A percentile compares a stretch with the other conserved stretches of the same genome.
Evolutionary conservation across 139 green algal species (phyloP).

Genomic region (Trebouxia sp.): DNA sequence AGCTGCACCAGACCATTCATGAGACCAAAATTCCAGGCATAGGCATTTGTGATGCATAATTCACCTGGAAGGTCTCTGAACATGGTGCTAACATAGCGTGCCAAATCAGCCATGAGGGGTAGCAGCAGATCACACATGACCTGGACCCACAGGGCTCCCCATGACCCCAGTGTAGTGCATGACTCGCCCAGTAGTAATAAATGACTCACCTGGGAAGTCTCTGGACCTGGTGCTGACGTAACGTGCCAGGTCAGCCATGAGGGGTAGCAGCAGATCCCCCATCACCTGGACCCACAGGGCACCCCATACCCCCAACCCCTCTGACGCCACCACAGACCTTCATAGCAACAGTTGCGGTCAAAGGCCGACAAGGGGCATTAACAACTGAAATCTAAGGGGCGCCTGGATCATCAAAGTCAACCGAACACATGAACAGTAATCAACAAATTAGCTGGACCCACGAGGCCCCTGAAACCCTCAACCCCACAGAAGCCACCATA

Average conservation of each 20-base stretch:
- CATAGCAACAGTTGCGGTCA: too few relatives aligned
- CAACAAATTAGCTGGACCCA: too few relatives aligned
- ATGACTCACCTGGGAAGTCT: slow-evolving; percentile 11
- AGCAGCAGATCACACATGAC: slow-evolving; percentile 52
- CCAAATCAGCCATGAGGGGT: slow-evolving; percentile 54
- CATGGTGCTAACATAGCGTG: background rate
- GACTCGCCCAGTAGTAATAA: too few relatives aligned
- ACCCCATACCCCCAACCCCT: slow-evolving; percentile 59
- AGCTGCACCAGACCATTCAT: too few relatives aligned
- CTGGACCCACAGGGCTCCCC: slow-evolving; percentile 51
- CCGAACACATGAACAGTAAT: too few relatives aligned
- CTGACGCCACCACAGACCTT: slow-evolving; percentile 65
- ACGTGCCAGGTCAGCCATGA: slow-evolving; percentile 49
- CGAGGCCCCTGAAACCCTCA: too few relatives aligned
- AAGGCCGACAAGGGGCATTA: too few relatives aligned
- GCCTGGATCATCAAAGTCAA: too few relatives aligned
- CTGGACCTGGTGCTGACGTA: slow-evolving; percentile 8
- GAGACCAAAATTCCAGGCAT: too few relatives aligned
- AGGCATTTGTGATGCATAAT: too few relatives aligned
- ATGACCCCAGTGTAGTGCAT: slow-evolving; percentile 66
- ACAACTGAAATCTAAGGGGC: too few relatives aligned
- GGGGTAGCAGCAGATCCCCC: slow-evolving; percentile 56
- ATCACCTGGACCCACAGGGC: slow-evolving; percentile 57
- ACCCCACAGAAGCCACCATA: too few relatives aligned
- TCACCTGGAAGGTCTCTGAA: background rate